phyloP scores from a whole-genome alignment of 83 land plant genomes.

The Diphasiastrum complanatum region DNA sequence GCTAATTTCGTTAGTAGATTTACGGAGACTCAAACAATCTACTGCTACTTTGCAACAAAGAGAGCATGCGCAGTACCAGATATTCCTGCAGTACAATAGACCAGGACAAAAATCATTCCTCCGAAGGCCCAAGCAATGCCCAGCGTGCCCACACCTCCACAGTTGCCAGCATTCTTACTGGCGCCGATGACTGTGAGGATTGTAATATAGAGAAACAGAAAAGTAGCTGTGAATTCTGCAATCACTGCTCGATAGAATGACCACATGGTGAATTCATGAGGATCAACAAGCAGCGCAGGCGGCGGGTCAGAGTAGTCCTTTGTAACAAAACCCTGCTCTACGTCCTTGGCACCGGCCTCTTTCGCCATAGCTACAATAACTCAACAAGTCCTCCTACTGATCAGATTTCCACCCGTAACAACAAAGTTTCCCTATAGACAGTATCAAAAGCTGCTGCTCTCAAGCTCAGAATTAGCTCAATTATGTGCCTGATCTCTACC shows the following conservation, averaged over 20 bases:
- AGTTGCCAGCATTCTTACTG: conserved; percentile 15
- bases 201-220: conserved; percentile 53
- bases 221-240: conserved; percentile 58
- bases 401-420: no score
- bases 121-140: conserved; percentile 69
- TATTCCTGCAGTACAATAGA: conserved; percentile 63
- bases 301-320: conserved; percentile 65
- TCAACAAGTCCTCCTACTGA: no score
- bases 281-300: conserved; percentile 40
- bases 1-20: no score
- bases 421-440: no score
- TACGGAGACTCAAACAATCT: no score
- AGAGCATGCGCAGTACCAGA: conserved; percentile 32
- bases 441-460: no score
- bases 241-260: conserved; percentile 61
- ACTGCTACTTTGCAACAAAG: not conserved
- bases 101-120: conserved; percentile 61
- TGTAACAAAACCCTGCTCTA: conserved; percentile 17
- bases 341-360: conserved; percentile 20
- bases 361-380: no score
- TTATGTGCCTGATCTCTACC: no score
- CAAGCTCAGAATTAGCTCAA: no score
- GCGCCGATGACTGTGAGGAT: conserved; percentile 54
- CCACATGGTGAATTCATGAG: conserved; percentile 40
- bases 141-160: conserved; percentile 46